These are phyloP conservation scores for Pseudozyma sp. DNA, from an alignment of 1,284 basidiomycete genomes.

Conservation along the genomic window DNA sequence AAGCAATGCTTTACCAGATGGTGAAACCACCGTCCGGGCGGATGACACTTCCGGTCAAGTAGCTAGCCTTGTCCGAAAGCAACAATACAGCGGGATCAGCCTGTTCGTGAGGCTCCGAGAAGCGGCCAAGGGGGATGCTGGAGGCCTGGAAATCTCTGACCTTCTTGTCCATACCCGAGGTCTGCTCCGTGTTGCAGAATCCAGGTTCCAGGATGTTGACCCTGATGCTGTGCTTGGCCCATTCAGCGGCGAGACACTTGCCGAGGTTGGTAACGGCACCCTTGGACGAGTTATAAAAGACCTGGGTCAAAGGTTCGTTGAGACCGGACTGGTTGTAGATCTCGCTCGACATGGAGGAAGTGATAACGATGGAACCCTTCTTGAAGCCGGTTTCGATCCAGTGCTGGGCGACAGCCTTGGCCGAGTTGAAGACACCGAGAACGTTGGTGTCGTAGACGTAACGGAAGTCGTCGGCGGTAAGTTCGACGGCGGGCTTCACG, in stretches of 20 bases:
- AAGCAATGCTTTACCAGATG: constrained; percentile 56
- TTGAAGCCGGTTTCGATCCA: constrained; percentile 67
- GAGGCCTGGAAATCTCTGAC: constrained; percentile 67
- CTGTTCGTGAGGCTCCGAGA: constrained; percentile 68
- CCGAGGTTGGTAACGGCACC: constrained; percentile 69
- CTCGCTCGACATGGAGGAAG: constrained; percentile 67
- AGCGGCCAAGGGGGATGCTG: constrained; percentile 65
- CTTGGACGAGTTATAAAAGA: constrained; percentile 68
- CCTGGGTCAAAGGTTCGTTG: constrained; percentile 66
- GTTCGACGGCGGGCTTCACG: constrained; percentile 68
- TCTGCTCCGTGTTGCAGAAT: constrained; percentile 69
- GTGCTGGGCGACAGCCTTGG: constrained; percentile 66
- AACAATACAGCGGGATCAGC: constrained; percentile 64
- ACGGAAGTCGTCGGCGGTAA: constrained; percentile 66
- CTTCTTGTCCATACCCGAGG: constrained; percentile 66
- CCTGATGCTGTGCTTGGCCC: constrained; percentile 66
- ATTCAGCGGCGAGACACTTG: constrained; percentile 69
- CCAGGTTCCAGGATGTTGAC: constrained; percentile 68
- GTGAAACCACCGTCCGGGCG: constrained; percentile 68
- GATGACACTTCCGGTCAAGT: constrained; percentile 62
- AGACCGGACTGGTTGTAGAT: constrained; percentile 68
- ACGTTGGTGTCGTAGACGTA: constrained; percentile 69
- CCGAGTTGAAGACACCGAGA: constrained; percentile 68
- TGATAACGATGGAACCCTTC: constrained; percentile 68
- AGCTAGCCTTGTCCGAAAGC: constrained; percentile 65